phyloP scores from a whole-genome alignment of 2,329 filamentous ascomycete species.

The Amphichorda felina region DNA sequence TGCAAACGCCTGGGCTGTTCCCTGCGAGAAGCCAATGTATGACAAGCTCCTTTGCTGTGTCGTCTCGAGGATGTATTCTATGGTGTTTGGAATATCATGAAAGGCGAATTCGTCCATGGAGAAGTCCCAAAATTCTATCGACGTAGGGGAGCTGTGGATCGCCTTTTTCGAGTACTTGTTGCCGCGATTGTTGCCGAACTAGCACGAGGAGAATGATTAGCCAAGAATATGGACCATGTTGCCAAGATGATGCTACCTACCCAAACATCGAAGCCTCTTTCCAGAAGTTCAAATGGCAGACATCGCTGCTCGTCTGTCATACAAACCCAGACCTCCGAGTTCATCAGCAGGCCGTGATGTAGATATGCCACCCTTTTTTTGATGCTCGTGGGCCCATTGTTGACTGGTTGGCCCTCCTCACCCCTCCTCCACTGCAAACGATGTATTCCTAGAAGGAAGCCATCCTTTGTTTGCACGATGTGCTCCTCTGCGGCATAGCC shows the following conservation, averaged over 20 bases:
- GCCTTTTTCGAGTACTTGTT: constrained; percentile 99
- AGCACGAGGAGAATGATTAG: neutral
- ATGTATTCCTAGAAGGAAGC: constrained; percentile 84
- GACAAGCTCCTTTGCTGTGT: constrained; percentile 77
- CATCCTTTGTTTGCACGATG: constrained; percentile 87
- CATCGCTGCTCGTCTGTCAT: constrained; percentile 77
- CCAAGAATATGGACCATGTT: too few relatives aligned
- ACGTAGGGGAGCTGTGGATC: constrained; percentile 60
- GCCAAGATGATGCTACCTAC: constrained; percentile 27
- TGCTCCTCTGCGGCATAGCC: constrained; percentile 95
- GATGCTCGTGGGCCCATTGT: constrained; percentile 53
- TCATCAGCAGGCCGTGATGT: constrained; percentile 96
- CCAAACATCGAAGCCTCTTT: constrained; percentile 93
- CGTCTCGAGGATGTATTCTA: constrained; percentile 77
- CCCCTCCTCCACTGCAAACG: constrained; percentile 73
- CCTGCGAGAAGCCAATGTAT: constrained; percentile 95
- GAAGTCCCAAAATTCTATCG: constrained; percentile 85
- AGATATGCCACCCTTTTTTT: constrained; percentile 85
- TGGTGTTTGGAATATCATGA: constrained; percentile 91
- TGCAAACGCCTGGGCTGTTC: constrained; percentile 93
- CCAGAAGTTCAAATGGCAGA: constrained; percentile 79
- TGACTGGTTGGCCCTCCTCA: constrained; percentile 70
- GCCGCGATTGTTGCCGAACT: constrained; percentile 92
- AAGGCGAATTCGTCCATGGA: constrained; percentile 98
- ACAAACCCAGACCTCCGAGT: constrained; percentile 97